phyloP scores from a whole-genome alignment of 768 basidiomycete genomes.

The Naganishia vaughanmartiniae region DNA sequence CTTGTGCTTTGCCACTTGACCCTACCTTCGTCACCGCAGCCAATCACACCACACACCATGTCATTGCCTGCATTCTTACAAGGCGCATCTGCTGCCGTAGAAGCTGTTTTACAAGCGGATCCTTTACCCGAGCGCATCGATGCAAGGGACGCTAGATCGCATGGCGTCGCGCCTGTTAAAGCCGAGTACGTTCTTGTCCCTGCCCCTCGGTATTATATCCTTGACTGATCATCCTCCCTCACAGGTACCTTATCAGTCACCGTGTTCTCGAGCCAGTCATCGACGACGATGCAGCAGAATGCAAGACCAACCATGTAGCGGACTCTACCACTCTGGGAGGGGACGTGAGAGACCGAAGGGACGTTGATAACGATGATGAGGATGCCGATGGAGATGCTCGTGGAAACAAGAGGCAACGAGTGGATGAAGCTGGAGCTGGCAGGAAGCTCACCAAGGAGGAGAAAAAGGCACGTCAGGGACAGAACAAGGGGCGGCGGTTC shows the following conservation, averaged over 20 bases:
- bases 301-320: slow-evolving; percentile 26
- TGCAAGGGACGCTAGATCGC: slow-evolving; percentile 26
- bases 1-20: too few relatives aligned
- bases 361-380: slow-evolving; percentile 8
- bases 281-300: slow-evolving; percentile 44
- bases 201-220: slow-evolving; percentile 29
- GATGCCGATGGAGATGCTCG: slow-evolving; percentile 11
- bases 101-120: not conserved
- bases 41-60: not conserved
- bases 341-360: not conserved
- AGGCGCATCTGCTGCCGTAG: not conserved
- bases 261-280: slow-evolving; percentile 31
- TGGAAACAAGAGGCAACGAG: slow-evolving; percentile 37
- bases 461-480: slow-evolving; percentile 57
- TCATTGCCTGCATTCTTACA: not conserved
- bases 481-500: slow-evolving; percentile 79
- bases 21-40: not conserved
- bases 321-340: not conserved
- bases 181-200: slow-evolving; percentile 45
- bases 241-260: slow-evolving; percentile 17
- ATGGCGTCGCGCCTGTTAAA: slow-evolving; percentile 48
- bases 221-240: slow-evolving; percentile 26
- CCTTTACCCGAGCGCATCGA: slow-evolving; percentile 7
- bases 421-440: slow-evolving; percentile 1
- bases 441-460: slow-evolving; percentile 37